Evolutionary conservation across 106 monocot genomes (phyloP).

Genomic region (Dioscorea dumetorum): DNA sequence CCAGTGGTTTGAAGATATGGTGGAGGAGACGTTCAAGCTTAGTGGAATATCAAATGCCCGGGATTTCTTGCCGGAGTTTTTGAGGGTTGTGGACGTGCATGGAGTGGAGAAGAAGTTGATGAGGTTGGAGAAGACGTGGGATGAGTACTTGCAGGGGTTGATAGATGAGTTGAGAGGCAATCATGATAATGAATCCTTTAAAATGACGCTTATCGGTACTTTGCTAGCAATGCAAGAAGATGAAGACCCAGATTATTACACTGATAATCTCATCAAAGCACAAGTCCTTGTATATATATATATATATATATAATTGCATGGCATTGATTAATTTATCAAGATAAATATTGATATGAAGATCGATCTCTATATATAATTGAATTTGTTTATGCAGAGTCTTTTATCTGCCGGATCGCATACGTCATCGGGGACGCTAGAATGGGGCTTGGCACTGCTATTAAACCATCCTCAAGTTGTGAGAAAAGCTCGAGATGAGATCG

Average conservation of each 20-base stretch:
- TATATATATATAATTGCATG: not conserved
- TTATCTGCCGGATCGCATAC: conserved; percentile 1
- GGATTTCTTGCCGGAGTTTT: conserved; percentile 6
- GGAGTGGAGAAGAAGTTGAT: not conserved
- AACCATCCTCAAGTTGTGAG: conserved; percentile 15
- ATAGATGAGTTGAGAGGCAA: not conserved
- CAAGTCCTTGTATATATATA: not conserved
- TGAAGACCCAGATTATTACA: not conserved
- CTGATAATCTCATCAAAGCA: conserved; percentile 5
- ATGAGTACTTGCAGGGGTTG: not conserved
- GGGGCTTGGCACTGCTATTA: conserved; percentile 27
- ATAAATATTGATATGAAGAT: no score
- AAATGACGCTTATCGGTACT: not conserved
- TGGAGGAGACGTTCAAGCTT: not conserved
- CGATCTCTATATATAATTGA: no score
- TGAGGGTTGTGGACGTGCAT: not conserved
- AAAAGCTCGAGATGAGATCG: conserved; percentile 16
- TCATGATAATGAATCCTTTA: no score
- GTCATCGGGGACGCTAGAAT: conserved; percentile 15
- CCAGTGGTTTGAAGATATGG: not conserved
- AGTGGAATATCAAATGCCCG: not conserved
- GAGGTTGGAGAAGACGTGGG: not conserved
- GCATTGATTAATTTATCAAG: no score
- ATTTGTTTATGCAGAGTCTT: not conserved
- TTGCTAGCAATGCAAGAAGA: not conserved